Percentiles rank a stretch among this genome's conserved stretches.
Conservation (phyloP, 192 early-diverging fungal genomes). For the Funneliformis mosseae region DNA sequence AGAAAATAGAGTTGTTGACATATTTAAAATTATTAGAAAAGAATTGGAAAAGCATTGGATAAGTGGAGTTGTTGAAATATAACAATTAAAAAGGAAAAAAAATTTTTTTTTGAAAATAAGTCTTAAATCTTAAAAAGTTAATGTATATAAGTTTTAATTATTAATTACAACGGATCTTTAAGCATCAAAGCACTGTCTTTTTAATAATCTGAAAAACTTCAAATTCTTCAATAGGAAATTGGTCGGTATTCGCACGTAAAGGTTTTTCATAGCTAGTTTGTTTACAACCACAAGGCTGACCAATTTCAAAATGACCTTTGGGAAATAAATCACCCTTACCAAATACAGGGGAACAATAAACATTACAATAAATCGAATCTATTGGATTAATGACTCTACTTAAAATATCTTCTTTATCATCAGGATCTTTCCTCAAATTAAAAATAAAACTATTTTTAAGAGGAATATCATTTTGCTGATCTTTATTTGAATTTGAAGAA, state of each 20-base stretch:
- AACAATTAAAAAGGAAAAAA: background rate
- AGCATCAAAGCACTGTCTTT: background rate
- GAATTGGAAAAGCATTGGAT: background rate
- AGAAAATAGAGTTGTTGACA: background rate
- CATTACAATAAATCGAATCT: constrained; percentile 28
- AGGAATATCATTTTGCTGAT: constrained; percentile 1
- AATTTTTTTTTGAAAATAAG: no score
- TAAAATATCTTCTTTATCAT: constrained; percentile 6
- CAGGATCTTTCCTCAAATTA: background rate
- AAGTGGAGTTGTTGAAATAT: background rate
- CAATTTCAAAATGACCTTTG: constrained; percentile 28
- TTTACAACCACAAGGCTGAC: constrained; percentile 22
- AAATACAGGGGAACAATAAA: constrained; percentile 26
- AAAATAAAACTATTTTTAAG: constrained; percentile 26
- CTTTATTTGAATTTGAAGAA: constrained; percentile 27
- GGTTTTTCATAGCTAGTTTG: constrained; percentile 20
- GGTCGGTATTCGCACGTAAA: background rate
- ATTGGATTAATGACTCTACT: constrained; percentile 19
- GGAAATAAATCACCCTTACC: constrained; percentile 29
- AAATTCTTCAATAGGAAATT: constrained; percentile 25
- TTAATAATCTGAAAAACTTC: constrained; percentile 21
- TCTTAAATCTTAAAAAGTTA: no score
- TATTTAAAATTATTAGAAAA: background rate
- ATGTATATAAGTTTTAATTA: no score
- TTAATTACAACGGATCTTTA: no score